Conservation (phyloP, 2,329 filamentous ascomycete genomes). For the Clarireedia sp. region DNA sequence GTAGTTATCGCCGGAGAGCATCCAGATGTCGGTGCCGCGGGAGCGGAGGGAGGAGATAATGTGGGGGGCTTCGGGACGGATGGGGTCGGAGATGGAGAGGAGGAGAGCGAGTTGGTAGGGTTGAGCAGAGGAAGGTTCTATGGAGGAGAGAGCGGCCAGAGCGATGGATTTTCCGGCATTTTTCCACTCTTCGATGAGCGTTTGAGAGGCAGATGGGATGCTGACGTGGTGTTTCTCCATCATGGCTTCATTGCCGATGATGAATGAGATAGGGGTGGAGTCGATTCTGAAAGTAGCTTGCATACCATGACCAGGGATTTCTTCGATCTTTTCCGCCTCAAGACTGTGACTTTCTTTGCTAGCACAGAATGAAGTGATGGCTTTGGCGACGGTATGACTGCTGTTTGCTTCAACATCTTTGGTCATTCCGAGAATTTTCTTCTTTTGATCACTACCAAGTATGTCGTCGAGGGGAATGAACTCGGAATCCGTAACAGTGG, state of each 20-base stretch:
- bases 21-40: constrained; percentile 69
- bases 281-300: constrained; percentile 43
- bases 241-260: constrained; percentile 68
- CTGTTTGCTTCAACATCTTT: constrained; percentile 62
- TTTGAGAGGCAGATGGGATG: constrained; percentile 31
- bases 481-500: constrained; percentile 45
- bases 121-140: neutral
- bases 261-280: constrained; percentile 35
- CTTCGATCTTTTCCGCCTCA: constrained; percentile 44
- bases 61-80: constrained; percentile 61
- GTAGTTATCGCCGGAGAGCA: constrained; percentile 88
- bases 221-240: constrained; percentile 44
- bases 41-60: constrained; percentile 58
- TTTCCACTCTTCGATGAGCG: constrained; percentile 49
- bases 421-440: constrained; percentile 43
- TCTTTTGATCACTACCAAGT: neutral
- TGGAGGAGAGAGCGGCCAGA: constrained; percentile 28
- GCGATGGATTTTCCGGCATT: constrained; percentile 55
- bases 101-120: constrained; percentile 51
- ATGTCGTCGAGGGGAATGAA: constrained; percentile 17
- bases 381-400: constrained; percentile 66
- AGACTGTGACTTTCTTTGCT: constrained; percentile 24
- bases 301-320: constrained; percentile 65
- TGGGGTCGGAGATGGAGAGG: constrained; percentile 72
- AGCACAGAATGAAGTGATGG: constrained; percentile 56